Evolutionary conservation across 108 stramenopile species (phyloP), one percentile per base, ranked within the genome.

Genomic region (Nitzschia palea): DNA sequence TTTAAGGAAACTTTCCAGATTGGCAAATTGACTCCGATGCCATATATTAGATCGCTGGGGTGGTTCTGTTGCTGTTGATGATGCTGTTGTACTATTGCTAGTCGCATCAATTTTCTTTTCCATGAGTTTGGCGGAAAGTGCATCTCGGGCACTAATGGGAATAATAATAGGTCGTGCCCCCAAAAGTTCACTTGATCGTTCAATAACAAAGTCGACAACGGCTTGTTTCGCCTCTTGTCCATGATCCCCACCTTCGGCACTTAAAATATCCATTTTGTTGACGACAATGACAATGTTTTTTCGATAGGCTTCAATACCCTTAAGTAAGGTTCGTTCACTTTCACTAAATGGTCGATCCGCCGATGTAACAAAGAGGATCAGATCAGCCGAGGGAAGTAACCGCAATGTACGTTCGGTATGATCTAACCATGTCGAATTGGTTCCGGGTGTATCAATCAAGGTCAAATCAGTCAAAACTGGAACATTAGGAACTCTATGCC

Each of bases 251-350:
- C 92, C 89, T 9, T 70, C 44, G 34, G 63, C 54, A 31, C 88
- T 85, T 22, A 94, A 61, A 51, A 94, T 71, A 50, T 94, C 93
- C 86, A 94, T 94, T 64, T 94, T 94, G 60, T 94, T 94, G 12
- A 94, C 79, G 26, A 94, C 68, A 17, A 94, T 29, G 8, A 91
- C 77, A n/a, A 94, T 87, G 28, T 71, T 72, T 69, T 91, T 91
- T 5, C 86, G 73, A 67, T 86, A 91, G 9, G 79, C 40, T 62
- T 84, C 83, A 22, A 91, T 89, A 27, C 78, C 78, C 47, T 70
- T 61, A 3, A 94, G 62, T 0, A 94, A 61, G 25, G 43, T 42
- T 33, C 83, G 47, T 75, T 94, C 93, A 8, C 76, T 78, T 47
- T 90, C 89, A 2, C 88, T 75, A 61, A 94, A 91, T 18, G 93